Conservation (phyloP, 306 rosid species). For the Sicyos baderoa region DNA sequence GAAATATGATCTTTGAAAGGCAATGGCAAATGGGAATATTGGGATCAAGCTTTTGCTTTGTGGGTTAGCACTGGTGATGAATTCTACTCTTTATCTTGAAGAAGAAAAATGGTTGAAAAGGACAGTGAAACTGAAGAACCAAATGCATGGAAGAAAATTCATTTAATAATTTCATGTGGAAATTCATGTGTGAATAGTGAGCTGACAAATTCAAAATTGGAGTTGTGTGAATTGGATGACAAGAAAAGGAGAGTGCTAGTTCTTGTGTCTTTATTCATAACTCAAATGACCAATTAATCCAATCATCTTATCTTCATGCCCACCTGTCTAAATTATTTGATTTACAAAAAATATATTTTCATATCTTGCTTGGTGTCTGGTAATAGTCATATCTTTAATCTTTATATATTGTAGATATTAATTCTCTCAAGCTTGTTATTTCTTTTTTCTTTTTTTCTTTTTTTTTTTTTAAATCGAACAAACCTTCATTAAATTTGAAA, state of each 20-base stretch:
- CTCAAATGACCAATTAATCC: slow-evolving; percentile 1
- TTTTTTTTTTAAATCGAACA: too few species aligned
- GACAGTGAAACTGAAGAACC: slow-evolving; percentile 11
- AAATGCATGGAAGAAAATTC: slow-evolving; percentile 16
- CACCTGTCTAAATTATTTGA: background rate
- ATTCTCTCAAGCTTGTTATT: background rate
- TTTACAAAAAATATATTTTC: too few species aligned
- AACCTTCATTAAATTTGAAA: too few species aligned
- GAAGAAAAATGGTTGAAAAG: background rate
- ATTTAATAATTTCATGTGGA: slow-evolving; percentile 66
- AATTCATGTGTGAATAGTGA: slow-evolving; percentile 38
- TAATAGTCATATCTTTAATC: too few species aligned
- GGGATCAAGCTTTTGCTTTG: slow-evolving; percentile 3
- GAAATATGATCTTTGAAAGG: background rate
- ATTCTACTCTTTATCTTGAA: background rate
- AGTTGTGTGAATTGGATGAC: slow-evolving; percentile 53
- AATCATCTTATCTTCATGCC: slow-evolving; percentile 9
- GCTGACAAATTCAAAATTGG: slow-evolving; percentile 47
- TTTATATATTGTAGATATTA: background rate
- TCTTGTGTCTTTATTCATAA: slow-evolving; percentile 14
- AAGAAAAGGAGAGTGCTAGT: slow-evolving; percentile 30
- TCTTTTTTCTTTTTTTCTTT: too few species aligned
- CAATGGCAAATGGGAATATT: background rate
- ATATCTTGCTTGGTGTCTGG: too few species aligned
- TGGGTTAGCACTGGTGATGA: background rate